Conservation (phyloP, 169 alveolate genomes). For the Plasmodium ovale region DNA sequence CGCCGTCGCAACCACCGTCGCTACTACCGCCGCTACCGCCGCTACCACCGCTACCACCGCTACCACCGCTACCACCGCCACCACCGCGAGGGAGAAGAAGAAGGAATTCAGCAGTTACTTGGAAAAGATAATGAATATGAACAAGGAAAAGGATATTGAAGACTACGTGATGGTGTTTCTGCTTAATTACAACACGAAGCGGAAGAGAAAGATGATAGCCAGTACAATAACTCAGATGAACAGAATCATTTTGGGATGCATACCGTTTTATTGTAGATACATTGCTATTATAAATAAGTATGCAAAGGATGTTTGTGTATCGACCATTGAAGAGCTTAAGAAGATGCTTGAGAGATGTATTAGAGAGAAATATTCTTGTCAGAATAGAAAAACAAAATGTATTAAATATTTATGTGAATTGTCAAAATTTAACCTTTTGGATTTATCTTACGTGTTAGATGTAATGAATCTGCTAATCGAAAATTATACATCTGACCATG, state of each 20-base stretch:
- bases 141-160: conserved; percentile 42
- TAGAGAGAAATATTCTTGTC: conserved; percentile 54
- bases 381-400: conserved; percentile 58
- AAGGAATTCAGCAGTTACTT: conserved; percentile 24
- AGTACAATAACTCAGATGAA: conserved; percentile 25
- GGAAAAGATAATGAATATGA: conserved; percentile 36
- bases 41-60: neutral
- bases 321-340: conserved; percentile 32
- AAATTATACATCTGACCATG: conserved; percentile 65
- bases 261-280: conserved; percentile 65
- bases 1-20: too few relatives aligned
- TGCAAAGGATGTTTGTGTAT: conserved; percentile 24
- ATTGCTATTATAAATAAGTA: conserved; percentile 49
- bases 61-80: neutral
- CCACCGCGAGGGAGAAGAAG: neutral
- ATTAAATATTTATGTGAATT: conserved; percentile 49
- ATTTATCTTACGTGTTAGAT: conserved; percentile 43
- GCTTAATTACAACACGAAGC: conserved; percentile 54
- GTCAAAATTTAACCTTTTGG: conserved; percentile 50
- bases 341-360: conserved; percentile 34
- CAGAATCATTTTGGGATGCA: conserved; percentile 6
- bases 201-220: conserved; percentile 44
- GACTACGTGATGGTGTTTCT: conserved; percentile 49
- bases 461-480: conserved; percentile 32
- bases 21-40: neutral